phyloP scores from a whole-genome alignment of 1,284 basidiomycete genomes.

The Laetiporus sulphureus region DNA sequence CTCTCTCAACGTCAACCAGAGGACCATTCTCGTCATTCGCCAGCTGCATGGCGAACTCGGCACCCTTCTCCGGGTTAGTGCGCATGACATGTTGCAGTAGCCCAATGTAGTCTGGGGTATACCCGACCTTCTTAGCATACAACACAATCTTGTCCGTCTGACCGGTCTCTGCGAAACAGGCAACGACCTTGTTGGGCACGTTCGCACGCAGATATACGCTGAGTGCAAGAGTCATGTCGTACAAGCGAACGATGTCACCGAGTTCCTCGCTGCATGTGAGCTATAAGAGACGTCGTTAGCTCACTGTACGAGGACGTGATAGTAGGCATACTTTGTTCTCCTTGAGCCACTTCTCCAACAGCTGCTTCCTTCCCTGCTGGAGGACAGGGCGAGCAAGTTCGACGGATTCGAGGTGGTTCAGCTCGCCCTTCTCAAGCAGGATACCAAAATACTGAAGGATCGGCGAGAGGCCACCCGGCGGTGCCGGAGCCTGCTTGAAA shows the following conservation, averaged over 20 bases:
- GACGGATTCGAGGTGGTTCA: constrained; percentile 95
- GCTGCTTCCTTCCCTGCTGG: constrained; percentile 94
- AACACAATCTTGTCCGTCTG: constrained; percentile 98
- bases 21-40: constrained; percentile 93
- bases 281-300: constrained; percentile 32
- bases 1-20: constrained; percentile 90
- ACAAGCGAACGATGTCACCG: constrained; percentile 91
- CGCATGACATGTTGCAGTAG: constrained; percentile 98
- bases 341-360: constrained; percentile 99
- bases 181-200: constrained; percentile 97
- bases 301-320: not conserved
- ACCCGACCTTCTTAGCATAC: constrained; percentile 97
- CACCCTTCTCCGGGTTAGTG: constrained; percentile 95
- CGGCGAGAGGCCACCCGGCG: constrained; percentile 88
- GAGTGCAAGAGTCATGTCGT: constrained; percentile 98
- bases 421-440: constrained; percentile 93
- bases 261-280: constrained; percentile 98
- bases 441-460: constrained; percentile 99
- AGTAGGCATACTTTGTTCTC: constrained; percentile 83
- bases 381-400: constrained; percentile 96
- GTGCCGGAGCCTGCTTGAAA: constrained; percentile 93
- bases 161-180: constrained; percentile 98
- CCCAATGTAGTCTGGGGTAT: constrained; percentile 90
- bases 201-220: constrained; percentile 98
- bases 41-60: constrained; percentile 95